Base-by-base conservation (phyloP, 495 filamentous ascomycete genomes). In the Annulohypoxylon stygium region DNA sequence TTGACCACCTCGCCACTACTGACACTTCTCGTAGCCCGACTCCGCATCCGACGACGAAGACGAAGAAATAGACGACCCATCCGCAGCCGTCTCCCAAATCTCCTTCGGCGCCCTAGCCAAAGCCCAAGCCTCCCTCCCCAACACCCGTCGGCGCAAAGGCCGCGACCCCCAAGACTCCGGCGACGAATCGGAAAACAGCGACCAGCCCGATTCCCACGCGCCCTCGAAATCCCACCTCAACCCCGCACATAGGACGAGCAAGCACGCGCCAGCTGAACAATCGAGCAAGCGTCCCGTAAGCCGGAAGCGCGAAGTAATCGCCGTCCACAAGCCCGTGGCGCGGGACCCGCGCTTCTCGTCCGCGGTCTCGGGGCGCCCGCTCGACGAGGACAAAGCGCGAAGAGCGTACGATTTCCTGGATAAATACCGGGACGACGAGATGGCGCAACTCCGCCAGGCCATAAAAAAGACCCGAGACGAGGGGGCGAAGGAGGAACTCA, bases 331-430 rank as follows among this genome's bases (percentile, higher is more conserved):
- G 72, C 78, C 81, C 6, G 84, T 88, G 33, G 78, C 86, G 2
- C 90, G 95, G 9, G 96, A 99, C 78, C 96, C 96, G n/a, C 90
- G 96, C 33, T 99, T 99, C 81, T 90, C 94, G 34, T 84, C 87
- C 11, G 84, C 86, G 0, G 83, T 87, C 23, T 76, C 78, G 11
- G 53, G 61, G 9, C 66, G 37, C 20, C 60, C 20, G 0, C 5
- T 59, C 9, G 88, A 91, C 64, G 86, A 90, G 65, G 78, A 80
- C 51, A 84, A 83, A 64, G 78, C 88, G 43, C 86, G 85, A 64
- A 89, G 88, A 57, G 91, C 91, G 26, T 99, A 98, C 81, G 81
- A 87, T 0, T 99, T 99, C 81, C 82, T 99, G 23, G 89, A 95
- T 68, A 91, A 91, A 59, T 99, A 98, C 83, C 87, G 90, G 18